A percentile compares a stretch with the other conserved stretches of the same genome.
Conservation (phyloP, 257 asterid species). For the Solanum pinnatisectum region DNA sequence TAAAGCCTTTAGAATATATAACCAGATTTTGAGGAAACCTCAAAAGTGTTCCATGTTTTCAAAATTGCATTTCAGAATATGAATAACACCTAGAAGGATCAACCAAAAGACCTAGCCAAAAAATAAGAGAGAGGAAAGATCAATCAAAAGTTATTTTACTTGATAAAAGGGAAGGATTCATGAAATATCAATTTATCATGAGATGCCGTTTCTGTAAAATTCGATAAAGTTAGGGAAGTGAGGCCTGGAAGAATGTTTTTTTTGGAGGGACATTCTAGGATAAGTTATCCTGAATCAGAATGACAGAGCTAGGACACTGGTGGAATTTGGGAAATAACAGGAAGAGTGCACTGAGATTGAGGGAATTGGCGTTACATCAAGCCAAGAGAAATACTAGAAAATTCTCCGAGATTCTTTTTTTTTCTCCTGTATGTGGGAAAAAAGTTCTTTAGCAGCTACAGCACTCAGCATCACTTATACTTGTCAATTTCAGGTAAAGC, state of each 20-base stretch:
- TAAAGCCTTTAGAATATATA: not conserved
- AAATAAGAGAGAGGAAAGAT: not conserved
- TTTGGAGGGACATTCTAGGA: not conserved
- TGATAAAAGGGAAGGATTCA: not conserved
- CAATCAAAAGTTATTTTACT: not conserved
- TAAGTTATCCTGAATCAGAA: not conserved
- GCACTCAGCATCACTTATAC: not conserved
- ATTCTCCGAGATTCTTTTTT: not conserved
- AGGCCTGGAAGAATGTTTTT: not conserved
- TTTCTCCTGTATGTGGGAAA: not conserved
- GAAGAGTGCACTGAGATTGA: not conserved
- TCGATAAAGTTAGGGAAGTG: not conserved
- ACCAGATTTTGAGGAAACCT: not conserved
- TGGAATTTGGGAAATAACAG: not conserved
- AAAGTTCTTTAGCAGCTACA: not conserved
- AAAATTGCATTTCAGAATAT: not conserved
- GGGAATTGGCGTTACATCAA: not conserved
- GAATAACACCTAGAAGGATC: not conserved
- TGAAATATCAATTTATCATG: not conserved
- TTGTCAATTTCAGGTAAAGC: slow-evolving; percentile 59
- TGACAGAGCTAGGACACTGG: not conserved
- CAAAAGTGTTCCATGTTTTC: not conserved
- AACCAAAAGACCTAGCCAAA: not conserved
- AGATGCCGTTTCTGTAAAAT: not conserved
- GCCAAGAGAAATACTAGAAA: not conserved